A percentile compares a stretch with the other conserved stretches of the same genome.
These are phyloP conservation scores for Pythium rhizo-oryzae DNA, from an alignment of 352 stramenopile genomes.

Conservation along the genomic window DNA sequence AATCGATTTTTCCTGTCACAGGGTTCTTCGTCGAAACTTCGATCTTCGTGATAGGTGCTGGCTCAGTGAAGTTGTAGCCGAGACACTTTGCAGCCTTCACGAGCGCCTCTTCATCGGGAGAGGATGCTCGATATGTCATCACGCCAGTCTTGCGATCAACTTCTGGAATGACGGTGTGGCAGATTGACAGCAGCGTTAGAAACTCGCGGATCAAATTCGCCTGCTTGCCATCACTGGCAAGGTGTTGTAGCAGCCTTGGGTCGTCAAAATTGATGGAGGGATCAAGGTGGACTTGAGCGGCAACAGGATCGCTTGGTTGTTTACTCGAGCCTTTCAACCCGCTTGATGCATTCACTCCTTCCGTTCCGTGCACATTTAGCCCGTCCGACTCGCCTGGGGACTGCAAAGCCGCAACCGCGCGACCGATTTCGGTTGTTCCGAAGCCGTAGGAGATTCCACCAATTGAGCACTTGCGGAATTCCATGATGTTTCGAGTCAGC, in stretches of 20 bases:
- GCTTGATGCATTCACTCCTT: conserved; percentile 4
- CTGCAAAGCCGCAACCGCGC: conserved; percentile 85
- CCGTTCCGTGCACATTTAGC: conserved; percentile 10
- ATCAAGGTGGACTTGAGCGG: conserved; percentile 55
- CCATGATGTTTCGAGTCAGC: conserved; percentile 98
- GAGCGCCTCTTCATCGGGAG: conserved; percentile 68
- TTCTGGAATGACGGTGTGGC: conserved; percentile 70
- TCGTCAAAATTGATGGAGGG: conserved; percentile 63
- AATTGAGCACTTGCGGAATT: conserved; percentile 93
- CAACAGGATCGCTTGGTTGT: conserved; percentile 19
- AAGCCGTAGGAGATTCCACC: conserved; percentile 82
- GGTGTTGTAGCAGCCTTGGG: conserved; percentile 37
- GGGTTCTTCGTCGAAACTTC: conserved; percentile 48
- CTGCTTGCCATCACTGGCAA: conserved; percentile 41
- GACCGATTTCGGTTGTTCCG: conserved; percentile 90
- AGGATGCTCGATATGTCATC: conserved; percentile 54
- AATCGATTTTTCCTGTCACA: conserved; percentile 18
- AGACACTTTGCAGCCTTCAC: conserved; percentile 66
- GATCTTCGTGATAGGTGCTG: conserved; percentile 51
- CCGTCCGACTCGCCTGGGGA: background rate
- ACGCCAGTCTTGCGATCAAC: conserved; percentile 58
- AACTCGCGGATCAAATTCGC: conserved; percentile 57
- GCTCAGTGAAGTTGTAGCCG: conserved; percentile 59
- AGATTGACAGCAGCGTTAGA: conserved; percentile 56
- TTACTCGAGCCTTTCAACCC: conserved; percentile 5